Evolutionary conservation across 1,284 basidiomycete species (phyloP).

Genomic region (Hypsizygus ulmarius): DNA sequence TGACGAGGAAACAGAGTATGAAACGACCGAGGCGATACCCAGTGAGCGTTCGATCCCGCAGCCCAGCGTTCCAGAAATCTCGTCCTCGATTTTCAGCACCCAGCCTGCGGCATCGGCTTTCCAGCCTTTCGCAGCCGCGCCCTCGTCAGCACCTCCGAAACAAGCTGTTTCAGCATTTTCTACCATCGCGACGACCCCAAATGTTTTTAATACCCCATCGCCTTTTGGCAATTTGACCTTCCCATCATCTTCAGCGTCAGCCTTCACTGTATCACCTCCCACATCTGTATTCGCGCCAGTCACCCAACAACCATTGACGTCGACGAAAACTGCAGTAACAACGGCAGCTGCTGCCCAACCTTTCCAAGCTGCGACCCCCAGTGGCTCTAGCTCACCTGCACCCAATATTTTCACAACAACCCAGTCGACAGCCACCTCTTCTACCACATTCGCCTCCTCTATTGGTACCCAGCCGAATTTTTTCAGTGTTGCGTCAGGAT

Average conservation of each 20-base stretch:
- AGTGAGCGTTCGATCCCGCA: background rate
- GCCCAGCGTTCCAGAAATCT: slow-evolving; percentile 11
- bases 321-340: background rate
- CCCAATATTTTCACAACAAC: background rate
- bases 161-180: slow-evolving; percentile 41
- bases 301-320: background rate
- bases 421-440: background rate
- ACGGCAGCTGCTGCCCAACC: background rate
- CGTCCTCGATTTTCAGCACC: slow-evolving; percentile 13
- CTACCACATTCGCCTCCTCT: background rate
- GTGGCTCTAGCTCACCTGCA: slow-evolving; percentile 2
- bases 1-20: slow-evolving; percentile 13
- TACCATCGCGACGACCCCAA: slow-evolving; percentile 31
- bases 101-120: slow-evolving; percentile 9
- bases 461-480: background rate
- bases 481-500: background rate
- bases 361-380: slow-evolving; percentile 6
- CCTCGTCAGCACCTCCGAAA: slow-evolving; percentile 17
- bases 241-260: slow-evolving; percentile 15
- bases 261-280: slow-evolving; percentile 15
- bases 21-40: slow-evolving; percentile 10
- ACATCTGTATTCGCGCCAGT: slow-evolving; percentile 19
- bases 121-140: background rate
- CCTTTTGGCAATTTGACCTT: slow-evolving; percentile 22
- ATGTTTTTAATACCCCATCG: slow-evolving; percentile 26